Percentiles rank a stretch among this genome's conserved stretches.
Conservation (phyloP, 1,284 basidiomycete species). For the Boletus sp. region DNA sequence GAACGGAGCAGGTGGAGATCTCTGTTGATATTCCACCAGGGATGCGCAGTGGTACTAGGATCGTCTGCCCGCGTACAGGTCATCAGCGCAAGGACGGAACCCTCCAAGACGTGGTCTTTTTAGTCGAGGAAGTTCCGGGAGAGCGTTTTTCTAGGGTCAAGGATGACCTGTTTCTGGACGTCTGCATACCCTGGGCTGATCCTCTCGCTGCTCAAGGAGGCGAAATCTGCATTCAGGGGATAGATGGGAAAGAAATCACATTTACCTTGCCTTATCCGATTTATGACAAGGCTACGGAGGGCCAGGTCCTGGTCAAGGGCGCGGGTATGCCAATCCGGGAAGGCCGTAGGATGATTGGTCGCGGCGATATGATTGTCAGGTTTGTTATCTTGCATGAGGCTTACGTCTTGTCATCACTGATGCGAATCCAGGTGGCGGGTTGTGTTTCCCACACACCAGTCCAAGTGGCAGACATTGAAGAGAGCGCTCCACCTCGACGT, state of each 20-base stretch:
- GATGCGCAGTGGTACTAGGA: constrained; percentile 68
- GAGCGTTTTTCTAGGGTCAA: constrained; percentile 64
- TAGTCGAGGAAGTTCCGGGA: constrained; percentile 74
- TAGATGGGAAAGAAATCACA: constrained; percentile 65
- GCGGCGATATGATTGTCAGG: constrained; percentile 77
- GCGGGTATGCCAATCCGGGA: constrained; percentile 84
- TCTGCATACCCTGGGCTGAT: constrained; percentile 70
- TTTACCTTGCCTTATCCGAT: constrained; percentile 63
- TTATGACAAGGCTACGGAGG: constrained; percentile 58
- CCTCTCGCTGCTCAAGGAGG: constrained; percentile 48
- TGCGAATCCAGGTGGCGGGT: constrained; percentile 29
- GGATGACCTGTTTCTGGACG: constrained; percentile 67
- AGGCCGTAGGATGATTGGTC: constrained; percentile 56
- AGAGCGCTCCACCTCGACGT: constrained; percentile 27
- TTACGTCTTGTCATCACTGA: constrained; percentile 1
- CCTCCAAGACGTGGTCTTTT: constrained; percentile 74
- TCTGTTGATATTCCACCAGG: constrained; percentile 74
- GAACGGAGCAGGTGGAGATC: constrained; percentile 70
- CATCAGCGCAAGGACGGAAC: constrained; percentile 71
- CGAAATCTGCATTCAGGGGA: constrained; percentile 55
- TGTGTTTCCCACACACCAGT: constrained; percentile 27
- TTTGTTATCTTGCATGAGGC: constrained; percentile 37
- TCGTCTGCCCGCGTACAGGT: constrained; percentile 71
- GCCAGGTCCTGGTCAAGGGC: constrained; percentile 56
- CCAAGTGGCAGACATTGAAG: constrained; percentile 33